Percentiles rank a stretch among this genome's conserved stretches.
Conservation (phyloP, 2,329 filamentous ascomycete species). For the Diaporthe nobilis region DNA sequence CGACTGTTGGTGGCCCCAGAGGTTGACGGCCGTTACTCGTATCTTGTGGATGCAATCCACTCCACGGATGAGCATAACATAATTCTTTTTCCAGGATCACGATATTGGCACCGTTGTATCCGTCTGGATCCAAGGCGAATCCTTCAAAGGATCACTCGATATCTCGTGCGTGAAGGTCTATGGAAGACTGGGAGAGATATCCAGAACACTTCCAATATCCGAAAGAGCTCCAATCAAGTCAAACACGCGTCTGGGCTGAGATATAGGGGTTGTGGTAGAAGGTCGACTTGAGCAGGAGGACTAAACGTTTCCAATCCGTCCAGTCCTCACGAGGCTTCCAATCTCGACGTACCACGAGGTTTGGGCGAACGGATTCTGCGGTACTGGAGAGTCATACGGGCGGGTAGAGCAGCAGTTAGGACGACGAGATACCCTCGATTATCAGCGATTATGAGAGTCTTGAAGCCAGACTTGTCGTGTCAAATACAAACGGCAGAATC, state of each 20-base stretch:
- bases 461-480: neutral
- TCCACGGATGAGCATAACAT: neutral
- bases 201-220: neutral
- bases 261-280: neutral
- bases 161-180: neutral
- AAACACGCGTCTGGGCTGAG: neutral
- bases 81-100: neutral
- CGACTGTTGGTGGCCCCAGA: neutral
- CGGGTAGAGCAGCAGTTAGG: neutral
- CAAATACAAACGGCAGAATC: neutral
- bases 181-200: neutral
- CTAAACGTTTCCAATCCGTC: neutral
- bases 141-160: neutral
- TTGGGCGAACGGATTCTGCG: neutral
- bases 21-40: neutral
- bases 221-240: neutral
- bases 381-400: neutral
- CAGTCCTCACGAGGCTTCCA: neutral
- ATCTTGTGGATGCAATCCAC: no score
- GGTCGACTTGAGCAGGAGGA: neutral
- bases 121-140: no score
- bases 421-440: neutral
- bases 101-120: neutral
- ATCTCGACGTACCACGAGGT: neutral
- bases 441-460: neutral